phyloP scores from a whole-genome alignment of 306 rosid species.

The Oxytropis ochrocephala region DNA sequence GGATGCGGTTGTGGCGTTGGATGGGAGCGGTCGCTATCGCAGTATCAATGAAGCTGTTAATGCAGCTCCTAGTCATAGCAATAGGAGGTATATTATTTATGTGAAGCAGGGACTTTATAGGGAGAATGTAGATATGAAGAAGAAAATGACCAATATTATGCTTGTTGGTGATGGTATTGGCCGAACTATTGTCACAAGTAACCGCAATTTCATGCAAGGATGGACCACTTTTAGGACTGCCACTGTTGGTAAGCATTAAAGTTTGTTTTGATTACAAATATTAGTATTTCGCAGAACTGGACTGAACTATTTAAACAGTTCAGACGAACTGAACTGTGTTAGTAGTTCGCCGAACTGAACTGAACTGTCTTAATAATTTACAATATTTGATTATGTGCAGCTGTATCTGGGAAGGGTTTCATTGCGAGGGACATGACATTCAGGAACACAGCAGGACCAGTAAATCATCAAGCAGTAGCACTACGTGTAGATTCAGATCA shows the following conservation, averaged over 20 bases:
- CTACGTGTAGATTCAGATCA: constrained; percentile 82
- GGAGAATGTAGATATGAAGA: constrained; percentile 83
- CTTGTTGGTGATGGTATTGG: constrained; percentile 85
- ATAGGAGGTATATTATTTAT: constrained; percentile 54
- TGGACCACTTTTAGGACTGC: constrained; percentile 98
- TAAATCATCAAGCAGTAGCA: constrained; percentile 72
- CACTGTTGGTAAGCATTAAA: constrained; percentile 63
- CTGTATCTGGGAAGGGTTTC: constrained; percentile 77
- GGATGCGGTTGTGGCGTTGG: constrained; percentile 62
- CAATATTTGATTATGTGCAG: constrained; percentile 20
- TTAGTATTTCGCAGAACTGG: too few relatives aligned
- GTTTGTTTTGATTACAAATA: too few relatives aligned
- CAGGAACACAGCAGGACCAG: constrained; percentile 68
- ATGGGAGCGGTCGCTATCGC: constrained; percentile 69
- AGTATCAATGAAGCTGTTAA: constrained; percentile 70
- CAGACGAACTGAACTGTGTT: too few relatives aligned
- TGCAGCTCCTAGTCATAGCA: constrained; percentile 61
- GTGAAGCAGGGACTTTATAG: constrained; percentile 67
- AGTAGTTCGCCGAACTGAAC: too few relatives aligned
- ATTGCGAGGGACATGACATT: constrained; percentile 69
- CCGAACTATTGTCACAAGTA: constrained; percentile 57
- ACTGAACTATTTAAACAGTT: too few relatives aligned
- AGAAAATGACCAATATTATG: constrained; percentile 78
- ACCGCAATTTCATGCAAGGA: constrained; percentile 85
- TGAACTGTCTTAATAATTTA: neutral